A percentile compares a stretch with the other conserved stretches of the same genome.
Conservation (phyloP, 805 yeast species). For the Debaryomyces prosopidis region DNA sequence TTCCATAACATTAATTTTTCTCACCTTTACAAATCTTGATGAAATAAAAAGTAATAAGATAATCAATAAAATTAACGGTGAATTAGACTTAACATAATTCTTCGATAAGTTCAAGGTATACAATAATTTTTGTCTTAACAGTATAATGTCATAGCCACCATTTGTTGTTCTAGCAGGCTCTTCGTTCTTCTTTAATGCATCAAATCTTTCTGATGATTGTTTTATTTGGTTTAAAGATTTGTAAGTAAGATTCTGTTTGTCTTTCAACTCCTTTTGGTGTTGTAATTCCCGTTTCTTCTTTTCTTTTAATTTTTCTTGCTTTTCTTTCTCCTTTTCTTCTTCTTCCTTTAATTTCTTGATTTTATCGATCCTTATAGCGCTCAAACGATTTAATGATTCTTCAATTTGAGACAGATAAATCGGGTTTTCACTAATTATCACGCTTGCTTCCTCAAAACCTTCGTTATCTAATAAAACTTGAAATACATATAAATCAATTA, state of each 20-base stretch:
- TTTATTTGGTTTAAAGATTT: constrained; percentile 30
- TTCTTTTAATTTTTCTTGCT: constrained; percentile 14
- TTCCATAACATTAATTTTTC: constrained; percentile 28
- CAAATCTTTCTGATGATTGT: constrained; percentile 8
- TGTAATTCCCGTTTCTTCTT: constrained; percentile 21
- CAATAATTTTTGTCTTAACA: constrained; percentile 15
- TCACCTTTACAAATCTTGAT: constrained; percentile 20
- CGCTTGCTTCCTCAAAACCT: constrained; percentile 25
- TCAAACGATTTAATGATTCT: constrained; percentile 9
- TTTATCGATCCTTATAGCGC: constrained; percentile 7
- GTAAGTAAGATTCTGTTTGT: constrained; percentile 26
- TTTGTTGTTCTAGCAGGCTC: constrained; percentile 3
- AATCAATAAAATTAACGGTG: constrained; percentile 25
- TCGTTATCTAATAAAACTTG: constrained; percentile 35
- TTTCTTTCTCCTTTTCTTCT: constrained; percentile 11
- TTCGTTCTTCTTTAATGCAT: neutral
- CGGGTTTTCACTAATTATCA: constrained; percentile 24
- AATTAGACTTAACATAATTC: constrained; percentile 25
- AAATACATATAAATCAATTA: constrained; percentile 34
- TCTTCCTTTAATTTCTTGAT: constrained; percentile 8
- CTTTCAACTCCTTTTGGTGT: constrained; percentile 13
- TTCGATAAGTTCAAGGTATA: constrained; percentile 20
- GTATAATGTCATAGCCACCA: neutral
- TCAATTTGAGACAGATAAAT: constrained; percentile 6
- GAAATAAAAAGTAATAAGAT: constrained; percentile 20